These are phyloP conservation scores for Lasiosphaeris hirsuta DNA, from an alignment of 495 filamentous ascomycete genomes.

Conservation along the genomic window DNA sequence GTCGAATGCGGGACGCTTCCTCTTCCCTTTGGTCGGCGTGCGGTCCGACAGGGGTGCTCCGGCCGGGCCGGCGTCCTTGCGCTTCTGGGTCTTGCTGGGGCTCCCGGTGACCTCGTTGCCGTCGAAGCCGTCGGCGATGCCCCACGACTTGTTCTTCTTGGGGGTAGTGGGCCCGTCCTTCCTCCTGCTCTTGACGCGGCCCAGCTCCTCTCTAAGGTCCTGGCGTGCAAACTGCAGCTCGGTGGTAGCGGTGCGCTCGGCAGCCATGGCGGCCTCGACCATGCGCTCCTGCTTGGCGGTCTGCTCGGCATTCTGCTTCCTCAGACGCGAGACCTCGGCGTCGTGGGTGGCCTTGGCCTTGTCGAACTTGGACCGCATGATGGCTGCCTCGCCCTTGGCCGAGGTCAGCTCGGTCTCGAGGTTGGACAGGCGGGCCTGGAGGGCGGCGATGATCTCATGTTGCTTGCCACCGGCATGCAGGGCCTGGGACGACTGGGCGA, in stretches of 20 bases:
- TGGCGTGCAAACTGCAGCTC: constrained; percentile 53
- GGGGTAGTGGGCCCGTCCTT: constrained; percentile 42
- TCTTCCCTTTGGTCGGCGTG: constrained; percentile 48
- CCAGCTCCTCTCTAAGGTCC: constrained; percentile 48
- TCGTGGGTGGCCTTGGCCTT: constrained; percentile 38
- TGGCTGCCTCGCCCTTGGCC: constrained; percentile 48
- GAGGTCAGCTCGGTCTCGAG: constrained; percentile 43
- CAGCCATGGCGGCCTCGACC: constrained; percentile 43
- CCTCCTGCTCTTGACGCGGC: constrained; percentile 36
- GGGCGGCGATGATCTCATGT: constrained; percentile 24
- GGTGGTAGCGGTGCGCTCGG: constrained; percentile 43
- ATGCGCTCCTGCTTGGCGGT: constrained; percentile 44
- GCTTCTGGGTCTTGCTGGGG: constrained; percentile 38
- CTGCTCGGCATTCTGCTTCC: constrained; percentile 44
- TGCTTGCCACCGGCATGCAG: constrained; percentile 11
- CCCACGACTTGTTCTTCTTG: constrained; percentile 45
- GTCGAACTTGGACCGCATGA: constrained; percentile 52
- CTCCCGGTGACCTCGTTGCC: constrained; percentile 48
- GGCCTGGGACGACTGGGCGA: constrained; percentile 16
- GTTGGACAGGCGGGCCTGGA: constrained; percentile 33
- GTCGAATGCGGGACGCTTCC: constrained; percentile 49
- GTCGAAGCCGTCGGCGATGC: constrained; percentile 52
- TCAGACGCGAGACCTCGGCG: constrained; percentile 42
- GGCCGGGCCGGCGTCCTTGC: constrained; percentile 32
- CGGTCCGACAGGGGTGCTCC: constrained; percentile 38